Evolutionary conservation across 1,139 yeast species (phyloP).

Genomic region (Candida frijolesensis): DNA sequence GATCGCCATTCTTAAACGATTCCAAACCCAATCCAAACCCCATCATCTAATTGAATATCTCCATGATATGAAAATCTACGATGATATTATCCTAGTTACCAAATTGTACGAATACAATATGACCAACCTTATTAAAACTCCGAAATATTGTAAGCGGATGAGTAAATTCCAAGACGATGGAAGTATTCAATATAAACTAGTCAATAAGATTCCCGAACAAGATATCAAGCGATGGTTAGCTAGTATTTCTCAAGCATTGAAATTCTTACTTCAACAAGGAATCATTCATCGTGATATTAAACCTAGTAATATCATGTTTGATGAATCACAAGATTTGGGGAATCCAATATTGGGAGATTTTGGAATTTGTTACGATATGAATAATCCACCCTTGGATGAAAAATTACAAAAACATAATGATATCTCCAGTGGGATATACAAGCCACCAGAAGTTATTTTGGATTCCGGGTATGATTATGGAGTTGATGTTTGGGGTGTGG

Average conservation of each 20-base stretch:
- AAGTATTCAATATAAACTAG: neutral
- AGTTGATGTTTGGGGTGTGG: slow-evolving; percentile 83
- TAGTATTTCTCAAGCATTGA: slow-evolving; percentile 24
- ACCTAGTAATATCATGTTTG: slow-evolving; percentile 72
- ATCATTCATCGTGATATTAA: slow-evolving; percentile 91
- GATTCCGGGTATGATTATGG: slow-evolving; percentile 61
- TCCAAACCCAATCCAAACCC: slow-evolving; percentile 20
- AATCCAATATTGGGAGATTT: slow-evolving; percentile 69
- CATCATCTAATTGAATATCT: slow-evolving; percentile 23
- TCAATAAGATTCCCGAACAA: slow-evolving; percentile 11
- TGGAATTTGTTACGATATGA: slow-evolving; percentile 62
- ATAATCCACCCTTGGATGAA: slow-evolving; percentile 38
- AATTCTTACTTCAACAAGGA: slow-evolving; percentile 42
- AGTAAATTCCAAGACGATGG: slow-evolving; percentile 10
- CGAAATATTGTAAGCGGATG: slow-evolving; percentile 15
- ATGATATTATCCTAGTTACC: slow-evolving; percentile 40
- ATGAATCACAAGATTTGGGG: slow-evolving; percentile 21
- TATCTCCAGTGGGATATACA: slow-evolving; percentile 74
- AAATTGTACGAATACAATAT: slow-evolving; percentile 33
- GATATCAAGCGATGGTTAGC: slow-evolving; percentile 21
- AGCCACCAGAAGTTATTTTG: slow-evolving; percentile 83
- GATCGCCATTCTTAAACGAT: slow-evolving; percentile 26
- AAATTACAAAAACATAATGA: slow-evolving; percentile 59
- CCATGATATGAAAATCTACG: slow-evolving; percentile 27
- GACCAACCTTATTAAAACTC: slow-evolving; percentile 22